These are phyloP conservation scores for Tardiomyces digboiensis DNA, from an alignment of 1,139 yeast species.

Conservation along the genomic window DNA sequence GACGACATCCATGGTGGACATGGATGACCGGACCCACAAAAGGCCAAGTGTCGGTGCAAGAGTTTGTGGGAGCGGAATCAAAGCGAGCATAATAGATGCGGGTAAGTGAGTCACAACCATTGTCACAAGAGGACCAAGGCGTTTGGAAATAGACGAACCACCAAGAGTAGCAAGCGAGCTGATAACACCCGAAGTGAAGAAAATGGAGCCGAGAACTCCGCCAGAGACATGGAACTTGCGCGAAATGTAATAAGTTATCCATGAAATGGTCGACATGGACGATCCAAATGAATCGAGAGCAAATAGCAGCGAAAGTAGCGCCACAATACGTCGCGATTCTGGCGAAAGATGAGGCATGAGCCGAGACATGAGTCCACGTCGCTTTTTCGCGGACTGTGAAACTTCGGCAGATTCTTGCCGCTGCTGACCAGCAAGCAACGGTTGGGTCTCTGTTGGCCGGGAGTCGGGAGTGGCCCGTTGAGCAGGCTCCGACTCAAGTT, in stretches of 20 bases:
- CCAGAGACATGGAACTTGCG: conserved; percentile 22
- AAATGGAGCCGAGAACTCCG: conserved; percentile 36
- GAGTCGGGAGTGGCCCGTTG: neutral
- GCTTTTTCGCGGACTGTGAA: neutral
- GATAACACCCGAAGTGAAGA: conserved; percentile 51
- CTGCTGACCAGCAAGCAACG: neutral
- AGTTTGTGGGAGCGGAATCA: conserved; percentile 37
- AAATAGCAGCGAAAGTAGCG: conserved; percentile 30
- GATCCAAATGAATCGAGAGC: conserved; percentile 73
- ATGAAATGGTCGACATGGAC: conserved; percentile 81
- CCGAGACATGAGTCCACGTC: conserved; percentile 3
- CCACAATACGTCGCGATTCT: conserved; percentile 2
- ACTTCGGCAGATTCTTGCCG: neutral
- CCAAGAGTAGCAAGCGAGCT: conserved; percentile 60
- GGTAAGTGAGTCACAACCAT: conserved; percentile 74
- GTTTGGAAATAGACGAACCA: conserved; percentile 57
- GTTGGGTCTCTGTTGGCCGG: conserved; percentile 1
- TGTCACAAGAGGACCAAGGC: conserved; percentile 70
- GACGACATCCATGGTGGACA: conserved; percentile 82
- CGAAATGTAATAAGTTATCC: conserved; percentile 73
- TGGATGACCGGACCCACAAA: conserved; percentile 40
- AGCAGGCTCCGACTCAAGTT: conserved; percentile 21
- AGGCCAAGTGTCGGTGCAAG: conserved; percentile 23
- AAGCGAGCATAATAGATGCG: conserved; percentile 54
- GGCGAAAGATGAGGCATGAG: conserved; percentile 19